Evolutionary conservation across 495 filamentous ascomycete genomes (phyloP).

Genomic region (Oidiodendron maius): DNA sequence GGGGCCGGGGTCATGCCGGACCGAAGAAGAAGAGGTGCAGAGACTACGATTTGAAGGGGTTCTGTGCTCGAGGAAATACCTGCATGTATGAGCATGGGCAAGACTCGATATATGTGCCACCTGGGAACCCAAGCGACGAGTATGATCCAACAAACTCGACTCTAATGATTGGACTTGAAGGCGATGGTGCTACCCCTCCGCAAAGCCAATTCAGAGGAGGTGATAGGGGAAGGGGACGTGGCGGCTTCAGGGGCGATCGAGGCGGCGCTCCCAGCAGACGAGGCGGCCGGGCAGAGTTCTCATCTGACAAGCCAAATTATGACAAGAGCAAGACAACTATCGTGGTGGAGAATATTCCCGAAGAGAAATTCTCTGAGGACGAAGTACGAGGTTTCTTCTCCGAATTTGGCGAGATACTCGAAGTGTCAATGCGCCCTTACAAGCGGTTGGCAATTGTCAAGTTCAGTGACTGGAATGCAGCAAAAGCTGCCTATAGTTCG

Average conservation of each 20-base stretch:
- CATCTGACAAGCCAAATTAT: conserved; percentile 64
- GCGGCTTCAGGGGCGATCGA: conserved; percentile 8
- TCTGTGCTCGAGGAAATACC: conserved; percentile 67
- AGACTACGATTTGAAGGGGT: conserved; percentile 86
- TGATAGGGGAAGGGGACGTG: conserved; percentile 24
- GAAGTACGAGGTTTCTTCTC: conserved; percentile 76
- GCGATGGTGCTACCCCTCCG: conserved; percentile 1
- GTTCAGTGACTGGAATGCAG: conserved; percentile 64
- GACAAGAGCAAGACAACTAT: conserved; percentile 74
- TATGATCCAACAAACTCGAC: conserved; percentile 77
- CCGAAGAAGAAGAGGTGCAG: conserved; percentile 58
- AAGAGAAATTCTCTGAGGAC: conserved; percentile 73
- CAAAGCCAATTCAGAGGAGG: conserved; percentile 15
- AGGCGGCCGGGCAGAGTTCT: conserved; percentile 55
- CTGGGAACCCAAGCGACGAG: conserved; percentile 51
- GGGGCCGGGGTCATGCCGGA: conserved; percentile 9
- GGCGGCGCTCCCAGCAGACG: conserved; percentile 10
- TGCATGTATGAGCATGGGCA: conserved; percentile 82
- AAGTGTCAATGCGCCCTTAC: conserved; percentile 69
- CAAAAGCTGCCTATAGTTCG: conserved; percentile 78
- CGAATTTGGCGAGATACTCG: conserved; percentile 71
- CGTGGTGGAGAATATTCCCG: conserved; percentile 89
- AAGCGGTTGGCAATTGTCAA: conserved; percentile 79
- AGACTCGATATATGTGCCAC: conserved; percentile 47
- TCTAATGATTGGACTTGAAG: conserved; percentile 29